Evolutionary conservation across 345 rosid species (phyloP).

Genomic region (Linum trigynum): DNA sequence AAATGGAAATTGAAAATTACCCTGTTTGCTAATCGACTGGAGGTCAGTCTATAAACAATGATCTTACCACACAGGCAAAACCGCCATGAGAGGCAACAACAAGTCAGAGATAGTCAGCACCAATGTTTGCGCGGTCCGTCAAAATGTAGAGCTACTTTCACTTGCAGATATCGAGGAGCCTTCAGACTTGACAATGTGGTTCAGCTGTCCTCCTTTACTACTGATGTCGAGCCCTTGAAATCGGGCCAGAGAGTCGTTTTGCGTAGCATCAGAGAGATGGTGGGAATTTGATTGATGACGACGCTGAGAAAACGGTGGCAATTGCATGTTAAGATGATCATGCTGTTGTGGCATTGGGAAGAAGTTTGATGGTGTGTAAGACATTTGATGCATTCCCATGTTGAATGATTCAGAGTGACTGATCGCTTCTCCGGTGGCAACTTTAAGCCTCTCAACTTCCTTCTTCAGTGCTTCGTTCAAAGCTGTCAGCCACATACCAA

Average conservation of each 20-base stretch:
- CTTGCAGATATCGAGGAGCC: constrained; percentile 55
- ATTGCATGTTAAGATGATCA: constrained; percentile 20
- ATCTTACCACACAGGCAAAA: constrained; percentile 17
- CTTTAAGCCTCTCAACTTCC: constrained; percentile 80
- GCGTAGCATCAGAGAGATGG: constrained; percentile 52
- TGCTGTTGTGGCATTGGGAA: constrained; percentile 39
- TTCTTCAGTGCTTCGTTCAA: constrained; percentile 75
- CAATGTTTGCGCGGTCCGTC: constrained; percentile 8
- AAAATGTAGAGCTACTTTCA: constrained; percentile 68
- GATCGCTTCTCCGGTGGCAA: constrained; percentile 62
- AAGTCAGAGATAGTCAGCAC: constrained; percentile 22
- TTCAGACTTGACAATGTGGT: constrained; percentile 44
- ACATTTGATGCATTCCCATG: constrained; percentile 55
- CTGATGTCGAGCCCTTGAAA: constrained; percentile 80
- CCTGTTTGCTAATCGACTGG: constrained; percentile 7
- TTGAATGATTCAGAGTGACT: constrained; percentile 52
- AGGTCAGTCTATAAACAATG: constrained; percentile 24
- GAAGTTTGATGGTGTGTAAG: constrained; percentile 38
- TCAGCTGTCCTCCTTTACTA: constrained; percentile 35
- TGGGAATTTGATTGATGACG: constrained; percentile 16
- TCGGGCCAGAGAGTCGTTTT: constrained; percentile 57
- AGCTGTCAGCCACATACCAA: constrained; percentile 27
- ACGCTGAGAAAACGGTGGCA: neutral
- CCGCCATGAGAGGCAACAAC: neutral
- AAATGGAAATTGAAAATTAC: neutral